A percentile compares a stretch with the other conserved stretches of the same genome.
These are phyloP conservation scores for Colletotrichum sp. DNA, from an alignment of 2,329 filamentous ascomycete genomes.

Conservation along the genomic window DNA sequence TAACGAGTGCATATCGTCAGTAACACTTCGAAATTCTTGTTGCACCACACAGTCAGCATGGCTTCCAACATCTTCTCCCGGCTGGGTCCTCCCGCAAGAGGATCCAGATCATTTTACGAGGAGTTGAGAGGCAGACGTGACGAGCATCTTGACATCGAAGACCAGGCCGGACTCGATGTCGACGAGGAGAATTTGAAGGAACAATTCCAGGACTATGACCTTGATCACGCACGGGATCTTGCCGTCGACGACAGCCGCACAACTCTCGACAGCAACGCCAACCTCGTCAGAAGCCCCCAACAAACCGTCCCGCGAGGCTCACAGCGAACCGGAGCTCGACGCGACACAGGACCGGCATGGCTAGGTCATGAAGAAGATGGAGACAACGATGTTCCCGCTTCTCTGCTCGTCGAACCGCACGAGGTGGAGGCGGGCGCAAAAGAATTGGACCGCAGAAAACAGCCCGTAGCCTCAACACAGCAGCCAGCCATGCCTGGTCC, in stretches of 20 bases:
- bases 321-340: neutral
- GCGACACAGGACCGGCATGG: constrained; percentile 30
- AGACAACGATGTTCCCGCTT: constrained; percentile 68
- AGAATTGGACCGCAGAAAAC: neutral
- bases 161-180: constrained; percentile 45
- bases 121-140: constrained; percentile 46
- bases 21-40: neutral
- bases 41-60: constrained; percentile 36
- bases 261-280: constrained; percentile 43
- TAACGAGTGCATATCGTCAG: neutral
- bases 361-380: constrained; percentile 50
- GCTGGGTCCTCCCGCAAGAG: constrained; percentile 39
- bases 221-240: constrained; percentile 47
- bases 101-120: constrained; percentile 53
- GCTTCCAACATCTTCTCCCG: constrained; percentile 54
- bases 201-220: constrained; percentile 55
- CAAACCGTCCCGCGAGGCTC: neutral
- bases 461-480: neutral
- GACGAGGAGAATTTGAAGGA: constrained; percentile 61
- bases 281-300: constrained; percentile 17
- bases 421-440: neutral
- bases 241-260: constrained; percentile 51
- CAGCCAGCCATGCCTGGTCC: constrained; percentile 41
- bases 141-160: constrained; percentile 45
- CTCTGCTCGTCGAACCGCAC: constrained; percentile 64